A percentile compares a stretch with the other conserved stretches of the same genome.
These are phyloP conservation scores for Maudiozyma turicensis DNA, from an alignment of 805 yeast species.

Conservation along the genomic window DNA sequence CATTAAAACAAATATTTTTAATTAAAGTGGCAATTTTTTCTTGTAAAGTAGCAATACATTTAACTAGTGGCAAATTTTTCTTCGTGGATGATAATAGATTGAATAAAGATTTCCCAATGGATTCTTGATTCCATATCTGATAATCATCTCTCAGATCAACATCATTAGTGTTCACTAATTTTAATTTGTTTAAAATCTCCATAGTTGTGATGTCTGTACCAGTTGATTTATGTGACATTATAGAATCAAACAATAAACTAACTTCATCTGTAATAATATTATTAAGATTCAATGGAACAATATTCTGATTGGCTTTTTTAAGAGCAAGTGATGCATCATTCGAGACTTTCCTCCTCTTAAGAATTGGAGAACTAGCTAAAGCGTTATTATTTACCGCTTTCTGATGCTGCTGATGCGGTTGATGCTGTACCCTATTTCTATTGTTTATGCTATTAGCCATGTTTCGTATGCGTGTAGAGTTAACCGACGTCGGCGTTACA, in stretches of 20 bases:
- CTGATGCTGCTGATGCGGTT: background rate
- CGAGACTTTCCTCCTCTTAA: constrained; percentile 10
- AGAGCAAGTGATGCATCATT: background rate
- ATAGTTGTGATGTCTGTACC: constrained; percentile 22
- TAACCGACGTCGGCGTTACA: background rate
- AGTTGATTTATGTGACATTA: constrained; percentile 16
- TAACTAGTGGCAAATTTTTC: constrained; percentile 15
- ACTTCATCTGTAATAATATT: constrained; percentile 19
- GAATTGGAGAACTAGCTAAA: constrained; percentile 2
- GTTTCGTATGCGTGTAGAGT: background rate
- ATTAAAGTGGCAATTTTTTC: constrained; percentile 22
- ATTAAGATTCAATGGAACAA: constrained; percentile 11
- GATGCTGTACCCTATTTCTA: background rate
- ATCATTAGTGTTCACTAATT: constrained; percentile 10
- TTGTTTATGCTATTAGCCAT: background rate
- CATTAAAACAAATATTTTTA: constrained; percentile 19
- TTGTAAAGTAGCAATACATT: constrained; percentile 17
- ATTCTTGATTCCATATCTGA: constrained; percentile 9
- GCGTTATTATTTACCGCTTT: background rate
- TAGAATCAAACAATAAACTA: constrained; percentile 16
- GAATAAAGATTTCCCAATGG: constrained; percentile 21
- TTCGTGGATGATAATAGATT: constrained; percentile 12
- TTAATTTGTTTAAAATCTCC: constrained; percentile 19
- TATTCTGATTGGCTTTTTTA: constrained; percentile 1
- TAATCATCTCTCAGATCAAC: constrained; percentile 11